Conservation (phyloP, 2,329 filamentous ascomycete genomes). For the Xylariaceae sp. region DNA sequence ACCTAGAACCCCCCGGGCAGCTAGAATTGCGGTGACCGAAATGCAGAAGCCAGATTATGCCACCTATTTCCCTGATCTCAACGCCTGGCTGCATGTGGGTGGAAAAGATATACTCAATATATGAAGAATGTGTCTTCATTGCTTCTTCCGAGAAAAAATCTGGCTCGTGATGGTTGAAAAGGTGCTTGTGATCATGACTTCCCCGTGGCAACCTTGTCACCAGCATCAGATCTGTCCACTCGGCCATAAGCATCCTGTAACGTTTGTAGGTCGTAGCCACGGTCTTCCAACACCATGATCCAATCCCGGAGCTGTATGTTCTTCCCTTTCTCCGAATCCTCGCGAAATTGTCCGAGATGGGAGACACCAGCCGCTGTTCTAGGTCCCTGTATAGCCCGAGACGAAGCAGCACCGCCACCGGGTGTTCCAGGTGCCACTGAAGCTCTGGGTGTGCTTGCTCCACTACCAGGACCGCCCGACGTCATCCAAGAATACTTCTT, state of each 20-base stretch:
- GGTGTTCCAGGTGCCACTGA: slow-evolving; percentile 31
- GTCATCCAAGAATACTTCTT: slow-evolving; percentile 76
- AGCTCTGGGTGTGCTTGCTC: slow-evolving; percentile 45
- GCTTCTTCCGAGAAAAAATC: too few species aligned
- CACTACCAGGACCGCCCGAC: slow-evolving; percentile 44
- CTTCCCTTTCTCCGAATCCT: slow-evolving; percentile 71
- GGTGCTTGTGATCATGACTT: slow-evolving; percentile 3
- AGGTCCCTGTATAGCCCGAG: slow-evolving; percentile 25
- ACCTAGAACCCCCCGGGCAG: slow-evolving; percentile 1
- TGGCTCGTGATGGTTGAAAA: too few species aligned
- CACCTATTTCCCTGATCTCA: slow-evolving; percentile 21
- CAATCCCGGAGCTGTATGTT: slow-evolving; percentile 84
- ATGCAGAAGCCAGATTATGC: slow-evolving; percentile 18
- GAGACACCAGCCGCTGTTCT: slow-evolving; percentile 57
- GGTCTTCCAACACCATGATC: slow-evolving; percentile 72
- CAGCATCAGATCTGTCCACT: slow-evolving; percentile 43
- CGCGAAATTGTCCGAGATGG: slow-evolving; percentile 69
- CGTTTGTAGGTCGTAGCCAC: slow-evolving; percentile 63
- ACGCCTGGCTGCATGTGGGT: slow-evolving; percentile 26
- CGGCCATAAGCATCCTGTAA: slow-evolving; percentile 54
- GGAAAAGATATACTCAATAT: slow-evolving; percentile 22
- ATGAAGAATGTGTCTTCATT: slow-evolving; percentile 2
- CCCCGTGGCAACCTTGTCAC: slow-evolving; percentile 19
- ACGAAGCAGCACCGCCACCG: slow-evolving; percentile 24
- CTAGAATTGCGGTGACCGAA: slow-evolving; percentile 7